Evolutionary conservation across 2,329 filamentous ascomycete genomes (phyloP).

Genomic region (Verticillium albo-atrum): DNA sequence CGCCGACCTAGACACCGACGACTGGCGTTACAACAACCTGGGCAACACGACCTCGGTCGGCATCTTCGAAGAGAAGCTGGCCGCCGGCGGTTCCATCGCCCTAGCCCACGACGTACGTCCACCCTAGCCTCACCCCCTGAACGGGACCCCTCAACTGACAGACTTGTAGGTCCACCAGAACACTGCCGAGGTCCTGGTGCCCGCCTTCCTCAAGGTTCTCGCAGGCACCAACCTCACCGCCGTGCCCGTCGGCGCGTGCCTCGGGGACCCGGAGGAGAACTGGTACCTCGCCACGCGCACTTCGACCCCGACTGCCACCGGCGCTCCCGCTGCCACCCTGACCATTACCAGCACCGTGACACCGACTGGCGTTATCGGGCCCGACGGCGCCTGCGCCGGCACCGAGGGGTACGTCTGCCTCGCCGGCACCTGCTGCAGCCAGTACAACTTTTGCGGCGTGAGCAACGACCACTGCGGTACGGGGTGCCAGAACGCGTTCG

Average conservation of each 20-base stretch:
- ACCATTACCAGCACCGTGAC: conserved; percentile 9
- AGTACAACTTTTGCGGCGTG: conserved; percentile 3
- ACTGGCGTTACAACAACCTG: conserved; percentile 28
- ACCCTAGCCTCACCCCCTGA: background rate
- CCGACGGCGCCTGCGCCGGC: conserved; percentile 4
- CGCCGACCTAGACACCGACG: conserved; percentile 31
- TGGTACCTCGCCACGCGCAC: conserved; percentile 37
- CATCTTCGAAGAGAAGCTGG: conserved; percentile 13
- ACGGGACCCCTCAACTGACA: background rate
- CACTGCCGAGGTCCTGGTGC: conserved; percentile 32
- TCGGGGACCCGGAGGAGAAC: conserved; percentile 37
- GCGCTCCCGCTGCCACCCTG: conserved; percentile 2
- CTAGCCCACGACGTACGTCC: conserved; percentile 29
- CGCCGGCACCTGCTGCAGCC: conserved; percentile 1
- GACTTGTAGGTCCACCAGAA: conserved; percentile 27
- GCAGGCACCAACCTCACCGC: conserved; percentile 29
- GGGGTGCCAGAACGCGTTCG: conserved; percentile 2
- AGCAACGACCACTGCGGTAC: conserved; percentile 1
- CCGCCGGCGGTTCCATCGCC: conserved; percentile 14
- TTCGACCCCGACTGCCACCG: conserved; percentile 11
- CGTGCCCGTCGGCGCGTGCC: conserved; percentile 46
- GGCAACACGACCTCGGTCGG: conserved; percentile 26
- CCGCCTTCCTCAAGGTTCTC: conserved; percentile 29
- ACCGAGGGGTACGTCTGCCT: background rate
- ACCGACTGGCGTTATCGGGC: conserved; percentile 9